Evolutionary conservation across 2,329 filamentous ascomycete species (phyloP).

Genomic region (Tympanopsis confertula): DNA sequence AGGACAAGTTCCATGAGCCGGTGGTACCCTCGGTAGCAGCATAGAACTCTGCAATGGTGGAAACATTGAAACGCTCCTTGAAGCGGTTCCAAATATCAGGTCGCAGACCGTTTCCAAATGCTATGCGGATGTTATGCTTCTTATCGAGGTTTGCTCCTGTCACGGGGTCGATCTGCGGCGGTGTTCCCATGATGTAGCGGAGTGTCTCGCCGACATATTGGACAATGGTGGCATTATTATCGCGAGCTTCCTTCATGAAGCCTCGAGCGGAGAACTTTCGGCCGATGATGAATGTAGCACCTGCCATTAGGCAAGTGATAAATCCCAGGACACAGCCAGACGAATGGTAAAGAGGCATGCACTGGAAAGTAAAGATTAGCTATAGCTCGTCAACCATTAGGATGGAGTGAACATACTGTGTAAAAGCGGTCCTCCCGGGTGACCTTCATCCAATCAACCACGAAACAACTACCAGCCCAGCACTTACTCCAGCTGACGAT

Average conservation of each 20-base stretch:
- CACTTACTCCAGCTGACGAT: conserved; percentile 65
- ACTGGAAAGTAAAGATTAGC: too few relatives aligned
- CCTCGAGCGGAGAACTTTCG: conserved; percentile 66
- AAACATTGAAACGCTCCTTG: conserved; percentile 68
- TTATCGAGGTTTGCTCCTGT: conserved; percentile 62
- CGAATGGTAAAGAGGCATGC: conserved; percentile 83
- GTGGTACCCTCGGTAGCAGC: conserved; percentile 63
- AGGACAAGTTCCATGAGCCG: conserved; percentile 61
- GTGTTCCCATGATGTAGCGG: conserved; percentile 64
- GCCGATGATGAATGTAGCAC: conserved; percentile 61
- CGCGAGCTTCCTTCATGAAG: conserved; percentile 70
- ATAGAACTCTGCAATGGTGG: conserved; percentile 69
- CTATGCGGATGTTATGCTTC: conserved; percentile 60
- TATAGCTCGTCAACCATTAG: neutral
- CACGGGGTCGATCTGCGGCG: conserved; percentile 45
- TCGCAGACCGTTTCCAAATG: conserved; percentile 75
- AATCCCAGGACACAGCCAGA: conserved; percentile 65
- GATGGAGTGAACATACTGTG: conserved; percentile 25
- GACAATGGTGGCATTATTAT: conserved; percentile 59
- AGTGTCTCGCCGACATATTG: conserved; percentile 86
- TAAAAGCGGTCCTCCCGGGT: conserved; percentile 58
- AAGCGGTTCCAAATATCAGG: conserved; percentile 79
- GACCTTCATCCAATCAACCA: conserved; percentile 43
- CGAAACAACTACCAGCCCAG: conserved; percentile 38
- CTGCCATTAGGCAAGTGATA: conserved; percentile 42